Conservation (phyloP, 257 asterid species). For the Anisodus acutangulus region DNA sequence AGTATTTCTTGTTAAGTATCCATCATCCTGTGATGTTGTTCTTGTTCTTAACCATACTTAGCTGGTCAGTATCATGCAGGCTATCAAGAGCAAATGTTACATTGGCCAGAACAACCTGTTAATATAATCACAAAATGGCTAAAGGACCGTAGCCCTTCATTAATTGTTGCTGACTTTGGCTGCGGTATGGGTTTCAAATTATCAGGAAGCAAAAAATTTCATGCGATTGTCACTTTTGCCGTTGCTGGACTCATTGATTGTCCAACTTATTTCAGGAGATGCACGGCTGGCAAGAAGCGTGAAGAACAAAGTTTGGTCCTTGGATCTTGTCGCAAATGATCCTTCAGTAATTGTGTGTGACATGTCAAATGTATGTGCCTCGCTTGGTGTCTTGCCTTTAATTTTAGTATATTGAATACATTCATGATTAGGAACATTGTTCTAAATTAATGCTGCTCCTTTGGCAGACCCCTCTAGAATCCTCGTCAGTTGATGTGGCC, state of each 20-base stretch:
- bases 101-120: constrained; percentile 90
- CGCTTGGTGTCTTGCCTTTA: constrained; percentile 9
- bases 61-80: constrained; percentile 88
- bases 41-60: constrained; percentile 37
- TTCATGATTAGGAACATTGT: not conserved
- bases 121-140: constrained; percentile 76
- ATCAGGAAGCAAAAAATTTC: constrained; percentile 25
- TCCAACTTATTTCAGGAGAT: constrained; percentile 65
- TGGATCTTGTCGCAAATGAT: constrained; percentile 83
- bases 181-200: constrained; percentile 64
- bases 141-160: constrained; percentile 63
- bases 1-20: not conserved
- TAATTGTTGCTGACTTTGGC: constrained; percentile 90
- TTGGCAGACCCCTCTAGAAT: constrained; percentile 78
- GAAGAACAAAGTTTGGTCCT: constrained; percentile 81
- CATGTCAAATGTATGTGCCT: constrained; percentile 76
- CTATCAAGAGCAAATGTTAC: constrained; percentile 93
- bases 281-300: constrained; percentile 81
- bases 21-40: not conserved
- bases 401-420: not conserved
- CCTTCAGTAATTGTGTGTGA: constrained; percentile 91
- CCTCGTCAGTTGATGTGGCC: constrained; percentile 80
- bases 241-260: not conserved
- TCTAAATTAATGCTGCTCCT: constrained; percentile 28
- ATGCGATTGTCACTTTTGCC: not conserved